These are phyloP conservation scores for Ailanthus altissimus DNA, from an alignment of 345 rosid genomes.

Conservation along the genomic window DNA sequence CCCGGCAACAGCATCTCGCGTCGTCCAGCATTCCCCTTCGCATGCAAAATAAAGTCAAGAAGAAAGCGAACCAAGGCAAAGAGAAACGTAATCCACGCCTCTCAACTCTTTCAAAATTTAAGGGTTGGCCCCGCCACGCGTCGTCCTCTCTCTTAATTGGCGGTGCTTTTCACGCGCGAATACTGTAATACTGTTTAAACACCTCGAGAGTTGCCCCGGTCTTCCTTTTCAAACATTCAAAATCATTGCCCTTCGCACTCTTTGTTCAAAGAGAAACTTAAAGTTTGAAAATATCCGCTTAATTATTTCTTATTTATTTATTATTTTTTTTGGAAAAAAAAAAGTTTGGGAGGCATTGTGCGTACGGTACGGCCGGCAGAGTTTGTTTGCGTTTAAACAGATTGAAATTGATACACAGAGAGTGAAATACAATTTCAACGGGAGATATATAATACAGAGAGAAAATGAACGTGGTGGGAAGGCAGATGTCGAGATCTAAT, in stretches of 20 bases:
- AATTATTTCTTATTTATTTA: neutral
- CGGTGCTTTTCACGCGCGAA: neutral
- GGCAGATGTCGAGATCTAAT: slow-evolving; percentile 46
- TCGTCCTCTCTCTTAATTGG: neutral
- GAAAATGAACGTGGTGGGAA: slow-evolving; percentile 43
- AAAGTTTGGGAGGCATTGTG: neutral
- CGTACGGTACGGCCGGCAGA: slow-evolving; percentile 3
- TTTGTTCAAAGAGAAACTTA: slow-evolving; percentile 6
- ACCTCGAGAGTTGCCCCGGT: slow-evolving; percentile 12
- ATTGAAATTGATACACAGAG: neutral
- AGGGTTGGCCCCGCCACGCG: neutral
- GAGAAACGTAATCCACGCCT: neutral
- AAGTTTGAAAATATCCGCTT: neutral
- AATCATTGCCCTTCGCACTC: slow-evolving; percentile 1
- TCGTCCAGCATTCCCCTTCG: neutral
- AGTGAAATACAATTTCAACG: neutral
- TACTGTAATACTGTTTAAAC: neutral
- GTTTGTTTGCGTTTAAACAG: neutral
- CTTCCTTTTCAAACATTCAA: slow-evolving; percentile 14
- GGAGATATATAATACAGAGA: neutral
- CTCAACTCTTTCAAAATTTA: neutral
- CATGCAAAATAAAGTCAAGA: neutral
- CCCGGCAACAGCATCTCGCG: neutral
- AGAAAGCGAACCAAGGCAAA: too few relatives aligned
- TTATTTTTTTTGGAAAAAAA: neutral